These are phyloP conservation scores for Nemania sp. DNA, from an alignment of 2,329 filamentous ascomycete species.

Conservation along the genomic window DNA sequence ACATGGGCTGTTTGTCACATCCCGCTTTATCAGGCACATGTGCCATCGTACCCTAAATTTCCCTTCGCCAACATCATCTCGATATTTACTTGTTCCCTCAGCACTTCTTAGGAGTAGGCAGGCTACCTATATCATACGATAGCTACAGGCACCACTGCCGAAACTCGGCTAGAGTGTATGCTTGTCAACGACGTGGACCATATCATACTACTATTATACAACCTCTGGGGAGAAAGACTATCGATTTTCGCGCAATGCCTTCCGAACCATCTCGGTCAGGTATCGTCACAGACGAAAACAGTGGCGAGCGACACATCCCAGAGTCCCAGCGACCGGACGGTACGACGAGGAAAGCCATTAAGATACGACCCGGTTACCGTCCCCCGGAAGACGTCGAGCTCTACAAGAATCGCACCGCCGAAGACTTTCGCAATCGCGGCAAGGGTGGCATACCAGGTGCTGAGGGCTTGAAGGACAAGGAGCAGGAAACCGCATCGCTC, in stretches of 20 bases:
- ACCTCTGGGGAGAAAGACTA: neutral
- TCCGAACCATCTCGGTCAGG: slow-evolving; percentile 64
- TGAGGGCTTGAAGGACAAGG: slow-evolving; percentile 57
- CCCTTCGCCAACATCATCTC: neutral
- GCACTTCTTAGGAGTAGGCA: too few species aligned
- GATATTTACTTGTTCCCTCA: neutral
- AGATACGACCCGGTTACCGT: slow-evolving; percentile 88
- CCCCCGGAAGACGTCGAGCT: slow-evolving; percentile 95
- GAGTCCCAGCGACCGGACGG: slow-evolving; percentile 86
- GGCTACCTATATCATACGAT: neutral
- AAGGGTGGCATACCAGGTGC: slow-evolving; percentile 77
- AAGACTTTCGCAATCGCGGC: slow-evolving; percentile 78
- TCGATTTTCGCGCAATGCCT: slow-evolving; percentile 43
- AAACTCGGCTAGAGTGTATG: neutral
- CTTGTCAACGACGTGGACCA: neutral
- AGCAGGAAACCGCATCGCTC: slow-evolving; percentile 52
- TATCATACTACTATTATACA: neutral
- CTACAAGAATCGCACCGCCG: slow-evolving; percentile 91
- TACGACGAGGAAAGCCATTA: slow-evolving; percentile 90
- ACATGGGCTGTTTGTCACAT: slow-evolving; percentile 5
- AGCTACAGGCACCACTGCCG: slow-evolving; percentile 1
- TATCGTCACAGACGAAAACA: slow-evolving; percentile 75
- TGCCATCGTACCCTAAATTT: neutral
- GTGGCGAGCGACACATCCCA: slow-evolving; percentile 87
- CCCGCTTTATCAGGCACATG: slow-evolving; percentile 9